phyloP scores from a whole-genome alignment of 108 stramenopile genomes.

The Epithemia pelagica region DNA sequence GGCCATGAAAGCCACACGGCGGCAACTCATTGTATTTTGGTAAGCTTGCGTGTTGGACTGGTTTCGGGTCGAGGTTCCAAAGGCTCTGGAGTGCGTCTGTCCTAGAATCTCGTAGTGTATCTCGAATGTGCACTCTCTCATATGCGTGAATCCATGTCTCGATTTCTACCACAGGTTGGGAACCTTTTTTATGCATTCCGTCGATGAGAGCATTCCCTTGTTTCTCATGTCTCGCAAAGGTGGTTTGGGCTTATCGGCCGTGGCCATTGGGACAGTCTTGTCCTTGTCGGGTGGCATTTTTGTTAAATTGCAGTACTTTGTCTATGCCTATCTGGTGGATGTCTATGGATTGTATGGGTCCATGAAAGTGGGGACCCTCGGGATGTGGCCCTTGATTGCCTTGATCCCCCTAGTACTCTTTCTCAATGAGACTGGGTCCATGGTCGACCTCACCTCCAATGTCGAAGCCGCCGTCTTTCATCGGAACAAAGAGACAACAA shows the following conservation, averaged over 20 bases:
- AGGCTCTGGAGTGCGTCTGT: not conserved
- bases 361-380: constrained; percentile 24
- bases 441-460: not conserved
- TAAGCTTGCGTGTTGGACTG: not conserved
- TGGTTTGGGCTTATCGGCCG: constrained; percentile 50
- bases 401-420: constrained; percentile 41
- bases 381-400: constrained; percentile 18
- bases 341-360: constrained; percentile 38
- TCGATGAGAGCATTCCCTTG: constrained; percentile 56
- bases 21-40: not conserved
- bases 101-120: too few species aligned
- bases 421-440: constrained; percentile 2
- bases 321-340: constrained; percentile 30
- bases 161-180: constrained; percentile 59
- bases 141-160: too few species aligned
- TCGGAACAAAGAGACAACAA: not conserved
- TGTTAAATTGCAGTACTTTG: constrained; percentile 35
- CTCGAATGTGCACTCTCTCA: too few species aligned
- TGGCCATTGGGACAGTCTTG: constrained; percentile 47
- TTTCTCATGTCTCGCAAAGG: constrained; percentile 44
- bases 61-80: not conserved
- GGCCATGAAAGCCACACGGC: not conserved
- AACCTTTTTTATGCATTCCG: constrained; percentile 31
- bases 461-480: not conserved
- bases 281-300: constrained; percentile 47